These are phyloP conservation scores for Acacia concinna DNA, from an alignment of 331 rosid genomes.

Conservation along the genomic window DNA sequence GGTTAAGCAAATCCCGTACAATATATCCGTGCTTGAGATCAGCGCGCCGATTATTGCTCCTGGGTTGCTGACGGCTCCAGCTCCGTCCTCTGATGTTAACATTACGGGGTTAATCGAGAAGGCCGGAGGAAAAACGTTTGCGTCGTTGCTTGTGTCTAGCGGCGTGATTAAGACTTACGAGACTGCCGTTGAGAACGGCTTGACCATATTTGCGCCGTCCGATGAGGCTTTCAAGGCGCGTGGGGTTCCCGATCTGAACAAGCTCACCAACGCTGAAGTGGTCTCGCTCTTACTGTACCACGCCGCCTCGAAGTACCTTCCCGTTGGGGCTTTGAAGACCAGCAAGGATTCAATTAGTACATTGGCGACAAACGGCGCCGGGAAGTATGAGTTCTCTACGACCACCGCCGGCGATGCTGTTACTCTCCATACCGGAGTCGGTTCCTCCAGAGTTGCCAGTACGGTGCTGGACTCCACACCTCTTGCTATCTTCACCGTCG, in stretches of 20 bases:
- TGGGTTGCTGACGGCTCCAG: slow-evolving; percentile 74
- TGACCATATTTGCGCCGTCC: slow-evolving; percentile 80
- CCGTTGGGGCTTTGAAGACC: slow-evolving; percentile 71
- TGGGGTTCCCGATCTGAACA: slow-evolving; percentile 80
- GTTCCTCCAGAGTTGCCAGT: slow-evolving; percentile 65
- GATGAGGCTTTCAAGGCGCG: slow-evolving; percentile 87
- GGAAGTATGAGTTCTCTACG: slow-evolving; percentile 57
- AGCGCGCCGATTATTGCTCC: slow-evolving; percentile 72
- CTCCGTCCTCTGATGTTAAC: slow-evolving; percentile 71
- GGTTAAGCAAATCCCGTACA: slow-evolving; percentile 76
- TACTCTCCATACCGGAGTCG: slow-evolving; percentile 85
- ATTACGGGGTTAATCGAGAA: slow-evolving; percentile 74
- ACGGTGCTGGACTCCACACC: slow-evolving; percentile 80
- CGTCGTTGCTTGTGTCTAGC: slow-evolving; percentile 48
- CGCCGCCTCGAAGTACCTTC: slow-evolving; percentile 65
- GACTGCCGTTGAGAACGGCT: slow-evolving; percentile 59
- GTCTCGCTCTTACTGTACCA: slow-evolving; percentile 79
- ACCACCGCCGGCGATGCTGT: slow-evolving; percentile 66
- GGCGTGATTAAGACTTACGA: slow-evolving; percentile 73
- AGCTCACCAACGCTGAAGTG: slow-evolving; percentile 78
- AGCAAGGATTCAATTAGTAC: slow-evolving; percentile 53
- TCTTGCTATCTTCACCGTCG: slow-evolving; percentile 62
- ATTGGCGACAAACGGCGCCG: slow-evolving; percentile 77
- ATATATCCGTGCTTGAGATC: slow-evolving; percentile 80
- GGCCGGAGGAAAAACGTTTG: slow-evolving; percentile 77